Base-by-base conservation (phyloP, 2,329 filamentous ascomycete species). In the Sphaerulina vaccinii region DNA sequence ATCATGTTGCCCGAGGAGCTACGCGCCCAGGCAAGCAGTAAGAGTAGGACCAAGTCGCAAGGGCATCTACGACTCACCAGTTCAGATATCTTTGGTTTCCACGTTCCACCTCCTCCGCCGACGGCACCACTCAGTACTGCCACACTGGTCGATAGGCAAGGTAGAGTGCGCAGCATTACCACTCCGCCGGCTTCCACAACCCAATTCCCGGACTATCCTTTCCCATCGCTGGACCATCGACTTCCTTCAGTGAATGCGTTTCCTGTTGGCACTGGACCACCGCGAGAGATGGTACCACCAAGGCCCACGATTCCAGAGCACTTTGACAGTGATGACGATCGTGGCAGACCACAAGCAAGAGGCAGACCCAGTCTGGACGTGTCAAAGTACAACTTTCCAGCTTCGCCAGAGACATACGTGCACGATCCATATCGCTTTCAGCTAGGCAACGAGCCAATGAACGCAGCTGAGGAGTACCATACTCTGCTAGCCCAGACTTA, bases 1-100 rank as follows among this genome's bases (percentile, higher is more conserved):
- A 62, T 57, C 27, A 45, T 68, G 11, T 55, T 68, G n/a, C 66
- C 66, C 6, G 65, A 68, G 49, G 66, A 68, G 49, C 49, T 65
- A 5, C 60, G 64, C 62, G 18, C 62, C 58, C 50, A 56, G 42
- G 1, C 35, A 54, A 23, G 59, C 50, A 55, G 42, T 1, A 36
- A 55, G 23, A 57, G 43, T 15, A 59, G 48, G 16, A 44, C 46
- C 1, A 44, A 52, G 40, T 63, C 61, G 5, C 56, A 57, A 9
- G 55, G 58, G 7, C 59, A 60, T 7, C 24, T 56, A 5, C 54
- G 59, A 10, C 13, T 56, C 6, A 39, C 41, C 7, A 62, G 58
- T 22, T 15, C 55, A 8, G 55, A 52, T 3, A 50, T 49, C 15
- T 49, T 61, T n/a, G 44, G 39, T 15, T 41, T 13, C 6, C 41